Evolutionary conservation across 257 asterid species (phyloP), one percentile per base, ranked within the genome.

Genomic region (Solanum gracilifrons): DNA sequence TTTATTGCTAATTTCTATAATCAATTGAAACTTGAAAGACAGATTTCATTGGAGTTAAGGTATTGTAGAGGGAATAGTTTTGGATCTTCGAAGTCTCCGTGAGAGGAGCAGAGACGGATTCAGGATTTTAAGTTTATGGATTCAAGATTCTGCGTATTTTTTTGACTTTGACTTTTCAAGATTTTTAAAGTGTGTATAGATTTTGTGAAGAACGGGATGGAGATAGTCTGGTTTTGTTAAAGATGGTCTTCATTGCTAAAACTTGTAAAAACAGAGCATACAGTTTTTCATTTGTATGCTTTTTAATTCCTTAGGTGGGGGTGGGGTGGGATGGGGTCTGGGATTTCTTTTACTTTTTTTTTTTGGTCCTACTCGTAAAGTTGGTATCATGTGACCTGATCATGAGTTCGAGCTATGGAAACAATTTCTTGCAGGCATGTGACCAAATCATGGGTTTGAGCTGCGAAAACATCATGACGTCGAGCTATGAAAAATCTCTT

Each of bases 11-110:
- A 97, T 32, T 97, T 95, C 27, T 87, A 95, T 35, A 91, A 87
- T 90, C 98, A 94, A 73, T 96, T 95, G 51, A 88, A 51, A 87
- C 35, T 93, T 43, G 99, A 97, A 77, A 94, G 98, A 83, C 98
- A 97, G 89, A 87, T 97, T 60, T 97, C 99, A 0, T 86, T 95
- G 95, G 92, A 97, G 89, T 72, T 97, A 4, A 88, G 88, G 90
- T 97, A 97, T 87, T 89, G 87, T 27, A 93, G 97, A 80, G 94
- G 85, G 13, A 86, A 92, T 73, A 95, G 98, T 91, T 91, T 93
- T 71, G 92, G 84, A 82, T 93, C 98, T 12, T 88, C 83, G 0
- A 43, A 32, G 7, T 93, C 96, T 73, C 94, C 99, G 1, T 92
- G 90, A 92, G 85, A 20, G 37, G 11, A 15, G 85, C 23, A 39